phyloP scores from a whole-genome alignment of 345 rosid genomes.

The Eucalyptus urophylla region DNA sequence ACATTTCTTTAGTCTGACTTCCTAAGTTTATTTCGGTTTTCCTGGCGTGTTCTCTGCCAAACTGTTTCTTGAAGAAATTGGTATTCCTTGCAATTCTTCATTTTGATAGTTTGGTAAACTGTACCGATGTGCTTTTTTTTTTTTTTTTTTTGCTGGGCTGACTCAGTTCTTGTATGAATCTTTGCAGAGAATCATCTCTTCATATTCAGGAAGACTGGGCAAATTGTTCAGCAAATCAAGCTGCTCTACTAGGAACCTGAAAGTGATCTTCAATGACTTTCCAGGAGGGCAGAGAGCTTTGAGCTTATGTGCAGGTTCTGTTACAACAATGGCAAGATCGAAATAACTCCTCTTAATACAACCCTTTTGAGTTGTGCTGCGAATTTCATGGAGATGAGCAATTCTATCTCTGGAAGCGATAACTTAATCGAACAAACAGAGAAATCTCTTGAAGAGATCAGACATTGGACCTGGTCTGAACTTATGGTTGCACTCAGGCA shows the following conservation, averaged over 20 bases:
- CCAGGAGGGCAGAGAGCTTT: constrained; percentile 70
- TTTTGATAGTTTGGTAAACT: not conserved
- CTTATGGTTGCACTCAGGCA: constrained; percentile 55
- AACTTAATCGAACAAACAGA: constrained; percentile 47
- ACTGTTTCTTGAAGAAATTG: not conserved
- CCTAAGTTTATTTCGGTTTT: not conserved
- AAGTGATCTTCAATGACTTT: constrained; percentile 76
- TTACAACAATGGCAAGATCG: constrained; percentile 45
- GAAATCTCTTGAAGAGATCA: constrained; percentile 53
- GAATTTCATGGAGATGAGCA: constrained; percentile 61
- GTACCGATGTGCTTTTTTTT: not conserved
- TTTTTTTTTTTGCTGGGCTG: not conserved
- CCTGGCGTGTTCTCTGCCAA: not conserved
- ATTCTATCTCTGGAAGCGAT: constrained; percentile 7
- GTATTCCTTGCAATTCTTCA: not conserved
- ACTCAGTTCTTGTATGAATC: not conserved
- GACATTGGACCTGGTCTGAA: constrained; percentile 77
- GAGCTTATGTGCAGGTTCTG: constrained; percentile 76
- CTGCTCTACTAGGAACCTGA: constrained; percentile 21
- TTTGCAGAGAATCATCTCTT: constrained; percentile 56
- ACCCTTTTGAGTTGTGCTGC: constrained; percentile 54
- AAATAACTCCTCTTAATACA: constrained; percentile 43
- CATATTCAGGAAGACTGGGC: constrained; percentile 51
- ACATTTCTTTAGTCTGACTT: not conserved
- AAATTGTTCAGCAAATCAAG: constrained; percentile 52